Base-by-base conservation (phyloP, 2,329 filamentous ascomycete genomes). In the Venturiaceae sp. region DNA sequence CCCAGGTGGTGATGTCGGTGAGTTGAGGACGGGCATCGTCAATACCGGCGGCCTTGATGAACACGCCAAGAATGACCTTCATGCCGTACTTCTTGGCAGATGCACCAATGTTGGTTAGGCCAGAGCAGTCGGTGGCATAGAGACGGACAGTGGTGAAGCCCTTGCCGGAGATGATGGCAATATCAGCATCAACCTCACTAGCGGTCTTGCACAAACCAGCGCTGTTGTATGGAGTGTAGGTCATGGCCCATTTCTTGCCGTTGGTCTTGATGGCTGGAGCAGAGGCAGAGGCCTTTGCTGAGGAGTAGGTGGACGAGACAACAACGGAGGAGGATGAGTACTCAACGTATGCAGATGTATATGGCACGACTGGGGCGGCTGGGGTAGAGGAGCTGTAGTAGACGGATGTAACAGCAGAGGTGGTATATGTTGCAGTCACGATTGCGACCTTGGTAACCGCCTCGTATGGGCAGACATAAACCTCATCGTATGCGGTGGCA, bases 61-160 rank as follows among this genome's bases (percentile, higher is more conserved):
- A 96, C 77, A 97, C 81, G 72, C 92, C 92, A 61, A 95, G 76
- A 72, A 96, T 92, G 73, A 96, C 77, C 72, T 86, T 85, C 61
- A 96, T 69, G 61, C 86, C 85, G 72, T 85, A 70, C 66, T 81
- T 72, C 67, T 81, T 73, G 75, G 81, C 85, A 60, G 89, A 88
- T 46, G 75, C 73, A 63, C 89, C 89, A 60, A 96, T 85, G 73
- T 83, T 85, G 70, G 84, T 75, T 61, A 95, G 87, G 58, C 86
- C 87, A 74, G 82, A 80, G 81, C 92, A 97, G 82, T 96, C 92
- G 65, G 91, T 92, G 63, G 87, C 90, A 84, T 97, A 97, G 70
- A 94, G 79, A 72, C 92, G 92, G 58, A 82, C 78, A 33, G 86
- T 79, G 65, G 80, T 85, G 77, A 86, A 87, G 50, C 75, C 75